Percentiles rank a stretch among this genome's conserved stretches.
Conservation (phyloP, 768 basidiomycete genomes). For the Cystofilobasidium ferigula region DNA sequence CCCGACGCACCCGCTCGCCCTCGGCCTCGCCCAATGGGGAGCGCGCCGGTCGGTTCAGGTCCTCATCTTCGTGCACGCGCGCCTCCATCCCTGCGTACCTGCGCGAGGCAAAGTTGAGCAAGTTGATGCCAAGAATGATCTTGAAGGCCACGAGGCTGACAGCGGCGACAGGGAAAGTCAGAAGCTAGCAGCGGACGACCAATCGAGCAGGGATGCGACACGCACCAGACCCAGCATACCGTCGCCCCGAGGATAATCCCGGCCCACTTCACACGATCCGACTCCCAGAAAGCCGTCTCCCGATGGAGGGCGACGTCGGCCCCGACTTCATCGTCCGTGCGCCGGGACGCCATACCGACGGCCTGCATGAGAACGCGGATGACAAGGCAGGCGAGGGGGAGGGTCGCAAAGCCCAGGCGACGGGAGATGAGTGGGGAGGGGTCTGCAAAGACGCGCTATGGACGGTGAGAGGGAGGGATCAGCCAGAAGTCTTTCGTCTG, state of each 20-base stretch:
- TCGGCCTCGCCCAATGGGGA: constrained; percentile 80
- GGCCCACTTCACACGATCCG: constrained; percentile 46
- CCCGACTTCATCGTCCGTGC: no score
- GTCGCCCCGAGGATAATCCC: constrained; percentile 30
- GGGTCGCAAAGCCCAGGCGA: constrained; percentile 80
- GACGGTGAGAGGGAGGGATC: neutral
- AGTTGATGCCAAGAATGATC: constrained; percentile 77
- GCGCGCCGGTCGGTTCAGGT: constrained; percentile 76
- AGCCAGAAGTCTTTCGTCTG: neutral
- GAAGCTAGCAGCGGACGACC: neutral
- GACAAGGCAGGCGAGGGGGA: constrained; percentile 74
- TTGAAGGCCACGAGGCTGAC: constrained; percentile 73
- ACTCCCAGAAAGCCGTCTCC: constrained; percentile 28
- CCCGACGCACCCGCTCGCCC: constrained; percentile 59
- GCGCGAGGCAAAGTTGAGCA: constrained; percentile 69
- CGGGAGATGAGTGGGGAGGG: constrained; percentile 90
- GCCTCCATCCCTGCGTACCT: constrained; percentile 66
- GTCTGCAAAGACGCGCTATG: constrained; percentile 77
- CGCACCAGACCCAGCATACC: constrained; percentile 69
- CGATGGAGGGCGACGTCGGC: constrained; percentile 30
- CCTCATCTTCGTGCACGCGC: constrained; percentile 56
- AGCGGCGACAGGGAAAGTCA: neutral
- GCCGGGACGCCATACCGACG: constrained; percentile 36
- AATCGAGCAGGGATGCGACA: constrained; percentile 21
- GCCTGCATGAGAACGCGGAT: constrained; percentile 41